phyloP scores from a whole-genome alignment of 164 flowering plant species.

The Vitis amurensis region DNA sequence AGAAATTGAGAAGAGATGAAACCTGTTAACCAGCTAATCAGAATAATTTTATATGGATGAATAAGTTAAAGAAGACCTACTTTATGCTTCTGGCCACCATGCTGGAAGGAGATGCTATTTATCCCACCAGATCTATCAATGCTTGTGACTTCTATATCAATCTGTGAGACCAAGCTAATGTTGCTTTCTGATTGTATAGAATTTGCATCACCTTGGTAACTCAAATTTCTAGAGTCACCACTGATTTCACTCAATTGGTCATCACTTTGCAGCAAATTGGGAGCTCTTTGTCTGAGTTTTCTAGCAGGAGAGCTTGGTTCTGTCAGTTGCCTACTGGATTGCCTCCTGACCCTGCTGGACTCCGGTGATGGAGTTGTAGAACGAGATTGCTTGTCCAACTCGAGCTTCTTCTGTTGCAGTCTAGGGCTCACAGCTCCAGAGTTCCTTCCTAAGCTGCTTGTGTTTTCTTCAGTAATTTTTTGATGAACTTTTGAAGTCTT shows the following conservation, averaged over 20 bases:
- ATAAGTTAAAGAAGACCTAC: constrained; percentile 10
- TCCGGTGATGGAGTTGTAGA: constrained; percentile 27
- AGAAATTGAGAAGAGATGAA: constrained; percentile 3
- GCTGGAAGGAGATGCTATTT: constrained; percentile 11
- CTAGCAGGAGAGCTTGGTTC: constrained; percentile 26
- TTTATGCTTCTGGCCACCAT: constrained; percentile 11
- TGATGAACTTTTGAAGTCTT: constrained; percentile 20
- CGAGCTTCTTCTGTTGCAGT: constrained; percentile 31
- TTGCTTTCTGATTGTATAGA: constrained; percentile 43
- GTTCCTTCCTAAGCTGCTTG: constrained; percentile 18
- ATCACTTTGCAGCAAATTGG: constrained; percentile 19
- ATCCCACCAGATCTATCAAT: constrained; percentile 17
- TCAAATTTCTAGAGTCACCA: constrained; percentile 21
- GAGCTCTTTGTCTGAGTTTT: constrained; percentile 19
- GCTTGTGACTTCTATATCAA: constrained; percentile 34
- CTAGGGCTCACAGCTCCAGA: constrained; percentile 31
- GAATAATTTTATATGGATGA: not conserved
- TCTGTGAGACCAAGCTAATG: constrained; percentile 30
- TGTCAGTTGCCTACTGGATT: constrained; percentile 17
- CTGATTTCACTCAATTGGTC: constrained; percentile 23
- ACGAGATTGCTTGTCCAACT: constrained; percentile 29
- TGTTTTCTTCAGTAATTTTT: constrained; percentile 10
- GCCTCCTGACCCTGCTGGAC: constrained; percentile 21
- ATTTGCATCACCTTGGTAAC: constrained; percentile 29
- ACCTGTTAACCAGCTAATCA: constrained; percentile 14